Conservation (phyloP, 2,329 filamentous ascomycete species). For the Pezicula radicicola region DNA sequence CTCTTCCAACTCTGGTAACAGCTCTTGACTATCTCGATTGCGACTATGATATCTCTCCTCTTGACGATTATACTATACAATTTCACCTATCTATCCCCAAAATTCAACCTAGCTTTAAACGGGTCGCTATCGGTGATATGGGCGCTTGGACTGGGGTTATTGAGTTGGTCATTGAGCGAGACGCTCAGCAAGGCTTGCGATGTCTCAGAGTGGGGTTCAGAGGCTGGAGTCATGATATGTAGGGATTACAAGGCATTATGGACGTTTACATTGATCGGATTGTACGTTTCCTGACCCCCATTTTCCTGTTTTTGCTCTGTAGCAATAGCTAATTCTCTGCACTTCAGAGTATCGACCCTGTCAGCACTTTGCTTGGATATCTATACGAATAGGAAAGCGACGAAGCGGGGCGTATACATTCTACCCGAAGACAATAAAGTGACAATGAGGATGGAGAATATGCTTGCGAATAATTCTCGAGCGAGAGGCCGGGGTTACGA, state of each 20-base stretch:
- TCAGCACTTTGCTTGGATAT: constrained; percentile 21
- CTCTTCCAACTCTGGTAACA: neutral
- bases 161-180: constrained; percentile 23
- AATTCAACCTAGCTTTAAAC: constrained; percentile 24
- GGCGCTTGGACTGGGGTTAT: constrained; percentile 21
- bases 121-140: constrained; percentile 18
- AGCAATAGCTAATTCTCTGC: neutral
- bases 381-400: constrained; percentile 16
- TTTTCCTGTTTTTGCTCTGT: neutral
- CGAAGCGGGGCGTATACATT: constrained; percentile 16
- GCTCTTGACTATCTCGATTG: constrained; percentile 20
- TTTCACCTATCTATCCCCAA: constrained; percentile 25
- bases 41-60: constrained; percentile 16
- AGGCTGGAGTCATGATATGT: constrained; percentile 20
- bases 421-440: constrained; percentile 24
- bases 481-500: neutral
- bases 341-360: constrained; percentile 17
- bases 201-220: constrained; percentile 15
- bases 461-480: constrained; percentile 7
- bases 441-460: constrained; percentile 13
- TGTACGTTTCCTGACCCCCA: constrained; percentile 13
- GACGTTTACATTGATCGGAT: constrained; percentile 23
- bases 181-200: constrained; percentile 22
- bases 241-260: constrained; percentile 27
- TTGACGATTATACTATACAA: constrained; percentile 27